phyloP scores from a whole-genome alignment of 345 rosid species.

The Nephelium lappaceum region DNA sequence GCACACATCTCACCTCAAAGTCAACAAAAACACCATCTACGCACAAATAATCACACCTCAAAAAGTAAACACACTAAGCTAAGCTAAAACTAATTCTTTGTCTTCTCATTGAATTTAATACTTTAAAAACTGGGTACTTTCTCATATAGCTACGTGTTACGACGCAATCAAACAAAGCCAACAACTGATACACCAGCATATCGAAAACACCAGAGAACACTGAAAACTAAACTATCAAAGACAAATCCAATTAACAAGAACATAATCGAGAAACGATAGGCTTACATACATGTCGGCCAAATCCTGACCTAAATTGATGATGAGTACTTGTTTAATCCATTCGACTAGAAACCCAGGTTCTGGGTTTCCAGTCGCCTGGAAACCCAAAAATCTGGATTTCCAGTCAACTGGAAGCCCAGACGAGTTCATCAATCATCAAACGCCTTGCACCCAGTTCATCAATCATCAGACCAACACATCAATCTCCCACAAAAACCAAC shows the following conservation, averaged over 20 bases:
- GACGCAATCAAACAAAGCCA: background rate
- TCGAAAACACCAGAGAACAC: background rate
- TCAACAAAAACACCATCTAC: background rate
- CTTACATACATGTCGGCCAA: constrained; percentile 53
- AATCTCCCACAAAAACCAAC: no score
- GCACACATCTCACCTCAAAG: no score
- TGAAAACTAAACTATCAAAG: no score
- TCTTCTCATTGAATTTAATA: background rate
- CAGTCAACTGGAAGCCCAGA: no score
- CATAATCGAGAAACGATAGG: constrained; percentile 16
- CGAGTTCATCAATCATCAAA: no score
- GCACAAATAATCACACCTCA: background rate
- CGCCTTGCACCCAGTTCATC: no score
- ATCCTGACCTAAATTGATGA: constrained; percentile 57
- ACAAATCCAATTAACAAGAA: no score
- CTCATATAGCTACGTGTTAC: background rate
- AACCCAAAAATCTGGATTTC: no score
- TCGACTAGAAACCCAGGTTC: no score
- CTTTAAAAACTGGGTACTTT: background rate
- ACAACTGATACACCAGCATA: background rate
- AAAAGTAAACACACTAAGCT: background rate
- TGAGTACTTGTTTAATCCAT: constrained; percentile 58
- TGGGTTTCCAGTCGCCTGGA: no score
- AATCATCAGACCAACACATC: no score
- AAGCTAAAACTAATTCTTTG: background rate